Conservation (phyloP, 169 alveolate genomes). For the Cyclospora cayetanensis region DNA sequence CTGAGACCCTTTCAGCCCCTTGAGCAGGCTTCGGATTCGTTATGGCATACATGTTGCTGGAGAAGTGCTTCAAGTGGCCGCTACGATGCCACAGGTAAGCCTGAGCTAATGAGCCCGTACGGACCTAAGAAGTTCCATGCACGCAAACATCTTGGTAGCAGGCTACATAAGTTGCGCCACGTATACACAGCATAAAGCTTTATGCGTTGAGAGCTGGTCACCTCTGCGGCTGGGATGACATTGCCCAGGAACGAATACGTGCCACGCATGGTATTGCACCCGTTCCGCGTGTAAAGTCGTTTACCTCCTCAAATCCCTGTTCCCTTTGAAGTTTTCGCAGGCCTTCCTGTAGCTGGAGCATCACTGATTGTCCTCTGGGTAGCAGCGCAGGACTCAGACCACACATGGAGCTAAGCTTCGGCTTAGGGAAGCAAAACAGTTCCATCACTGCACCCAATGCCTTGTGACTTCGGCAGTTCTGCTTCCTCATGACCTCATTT, state of each 20-base stretch:
- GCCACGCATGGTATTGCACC: background rate
- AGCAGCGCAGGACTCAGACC: constrained; percentile 63
- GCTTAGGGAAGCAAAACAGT: constrained; percentile 51
- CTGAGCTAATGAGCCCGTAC: constrained; percentile 96
- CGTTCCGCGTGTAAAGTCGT: background rate
- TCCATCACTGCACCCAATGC: constrained; percentile 59
- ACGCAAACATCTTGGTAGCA: background rate
- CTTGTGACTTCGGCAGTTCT: constrained; percentile 46
- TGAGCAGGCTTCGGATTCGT: background rate
- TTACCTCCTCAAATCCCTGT: constrained; percentile 63
- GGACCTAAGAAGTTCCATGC: constrained; percentile 84
- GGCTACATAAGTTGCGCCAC: background rate
- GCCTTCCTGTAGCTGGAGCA: constrained; percentile 38
- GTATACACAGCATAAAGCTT: no score
- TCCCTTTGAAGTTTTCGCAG: background rate
- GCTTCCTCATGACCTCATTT: background rate
- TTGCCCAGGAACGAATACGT: no score
- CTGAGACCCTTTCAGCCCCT: background rate
- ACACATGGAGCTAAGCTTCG: constrained; percentile 12
- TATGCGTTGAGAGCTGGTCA: no score
- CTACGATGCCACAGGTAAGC: constrained; percentile 94
- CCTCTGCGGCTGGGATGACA: no score
- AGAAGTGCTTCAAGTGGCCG: constrained; percentile 99
- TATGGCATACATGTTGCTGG: constrained; percentile 84
- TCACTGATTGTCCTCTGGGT: constrained; percentile 41